Evolutionary conservation across 345 rosid species (phyloP).

Genomic region (Salix brachista): DNA sequence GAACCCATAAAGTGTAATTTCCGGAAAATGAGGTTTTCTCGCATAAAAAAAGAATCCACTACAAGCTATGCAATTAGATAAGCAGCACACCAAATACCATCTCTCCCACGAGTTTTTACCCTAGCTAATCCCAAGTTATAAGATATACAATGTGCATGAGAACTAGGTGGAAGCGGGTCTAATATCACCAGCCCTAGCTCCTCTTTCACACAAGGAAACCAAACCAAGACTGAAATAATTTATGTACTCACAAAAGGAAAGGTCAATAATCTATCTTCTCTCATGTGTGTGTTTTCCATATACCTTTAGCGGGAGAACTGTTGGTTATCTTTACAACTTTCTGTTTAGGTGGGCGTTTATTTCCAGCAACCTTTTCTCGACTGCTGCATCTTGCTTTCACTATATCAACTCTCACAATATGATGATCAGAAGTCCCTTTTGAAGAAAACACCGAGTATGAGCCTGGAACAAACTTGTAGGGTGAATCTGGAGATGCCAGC

Average conservation of each 20-base stretch:
- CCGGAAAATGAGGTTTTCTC: too few species aligned
- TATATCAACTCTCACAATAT: slow-evolving; percentile 83
- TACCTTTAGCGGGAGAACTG: slow-evolving; percentile 42
- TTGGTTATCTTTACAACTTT: slow-evolving; percentile 42
- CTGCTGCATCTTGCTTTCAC: slow-evolving; percentile 17
- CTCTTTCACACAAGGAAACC: background rate
- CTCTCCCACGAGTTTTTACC: too few species aligned
- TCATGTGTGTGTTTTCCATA: slow-evolving; percentile 50
- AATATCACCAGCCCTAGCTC: slow-evolving; percentile 7
- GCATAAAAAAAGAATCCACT: too few species aligned
- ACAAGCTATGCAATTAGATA: too few species aligned
- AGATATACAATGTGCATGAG: too few species aligned
- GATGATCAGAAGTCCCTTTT: slow-evolving; percentile 96
- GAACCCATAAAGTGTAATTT: rapidly evolving
- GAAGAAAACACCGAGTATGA: slow-evolving; percentile 87
- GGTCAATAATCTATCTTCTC: background rate
- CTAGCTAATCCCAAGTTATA: too few species aligned
- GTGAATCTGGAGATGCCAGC: slow-evolving; percentile 70
- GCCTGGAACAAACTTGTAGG: slow-evolving; percentile 72
- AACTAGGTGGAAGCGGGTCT: background rate
- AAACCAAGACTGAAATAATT: background rate
- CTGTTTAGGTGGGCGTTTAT: slow-evolving; percentile 33
- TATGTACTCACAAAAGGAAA: background rate
- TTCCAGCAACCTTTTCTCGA: slow-evolving; percentile 15
- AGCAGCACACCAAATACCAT: too few species aligned